Base-by-base conservation (phyloP, 768 basidiomycete species). In the Tulasnella sp. region DNA sequence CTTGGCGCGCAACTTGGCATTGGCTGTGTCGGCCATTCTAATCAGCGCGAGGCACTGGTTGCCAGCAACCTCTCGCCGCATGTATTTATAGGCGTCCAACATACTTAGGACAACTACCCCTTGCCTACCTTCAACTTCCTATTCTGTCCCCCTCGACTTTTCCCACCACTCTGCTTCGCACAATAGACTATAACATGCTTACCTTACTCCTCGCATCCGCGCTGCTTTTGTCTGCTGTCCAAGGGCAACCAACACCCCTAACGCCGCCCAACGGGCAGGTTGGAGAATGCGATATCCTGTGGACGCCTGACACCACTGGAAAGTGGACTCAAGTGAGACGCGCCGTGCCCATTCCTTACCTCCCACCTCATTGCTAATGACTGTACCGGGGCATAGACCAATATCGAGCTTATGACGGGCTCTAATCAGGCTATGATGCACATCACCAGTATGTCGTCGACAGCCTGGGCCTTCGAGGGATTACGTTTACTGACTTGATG, bases 381-480 rank as follows among this genome's bases (percentile, higher is more conserved):
- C 34, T 38, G 15, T 38, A 15, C 15, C 15, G 34, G 15, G 7
- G 34, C 17, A 7, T 47, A 59, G 58, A 59, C 58, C 27, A 72
- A 76, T 63, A 86, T 92, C 59, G 74, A 88, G 68, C 78, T 91
- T 69, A 90, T 88, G 87, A 83, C 85, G 0, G 89, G 88, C 4
- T 68, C 76, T 67, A 90, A 92, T 72, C 71, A 77, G 52, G 63
- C 76, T 41, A 90, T 90, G 87, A 67, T 80, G 41, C 78, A 76
- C 64, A 64, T 90, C 59, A 80, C 82, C 10, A 81, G 64, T 64
- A 44, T 32, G 64, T 60, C 45, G 27, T 30, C 34, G 30, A 29
- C 41, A 9, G 13, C 19, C 47, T 51, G 21, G 42, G 58, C 42
- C 30, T 30, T 38, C 32, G 29, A 38, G 19, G n/a, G 30, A 24